A percentile compares a stretch with the other conserved stretches of the same genome.
Conservation (phyloP, 176 grass and related monocot genomes). For the Oryza nivara region DNA sequence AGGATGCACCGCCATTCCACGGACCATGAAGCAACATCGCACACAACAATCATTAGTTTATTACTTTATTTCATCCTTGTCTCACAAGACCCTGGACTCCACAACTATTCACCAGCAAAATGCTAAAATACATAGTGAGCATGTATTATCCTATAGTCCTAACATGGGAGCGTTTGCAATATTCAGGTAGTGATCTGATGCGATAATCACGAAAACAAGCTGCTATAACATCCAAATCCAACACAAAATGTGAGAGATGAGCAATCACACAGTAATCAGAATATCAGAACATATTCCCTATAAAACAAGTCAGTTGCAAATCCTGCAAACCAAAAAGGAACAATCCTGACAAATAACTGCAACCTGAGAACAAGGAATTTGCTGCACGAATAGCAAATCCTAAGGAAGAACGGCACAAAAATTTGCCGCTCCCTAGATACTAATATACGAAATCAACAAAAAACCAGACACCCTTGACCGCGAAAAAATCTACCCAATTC, state of each 20-base stretch:
- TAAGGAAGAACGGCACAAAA: neutral
- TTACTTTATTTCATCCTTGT: slow-evolving; percentile 25
- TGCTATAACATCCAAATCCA: neutral
- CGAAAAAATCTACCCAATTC: neutral
- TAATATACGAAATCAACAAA: too few species aligned
- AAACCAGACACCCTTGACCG: neutral
- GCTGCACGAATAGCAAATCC: neutral
- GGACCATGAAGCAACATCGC: neutral
- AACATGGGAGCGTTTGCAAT: neutral
- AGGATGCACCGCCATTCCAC: too few species aligned
- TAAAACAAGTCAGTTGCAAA: slow-evolving; percentile 17
- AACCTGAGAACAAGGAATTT: neutral
- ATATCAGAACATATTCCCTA: slow-evolving; percentile 3
- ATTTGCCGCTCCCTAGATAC: neutral
- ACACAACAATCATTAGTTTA: neutral
- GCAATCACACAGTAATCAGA: neutral
- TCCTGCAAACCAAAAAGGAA: slow-evolving; percentile 20
- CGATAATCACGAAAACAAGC: neutral
- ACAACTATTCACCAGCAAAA: slow-evolving; percentile 24
- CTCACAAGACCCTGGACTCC: neutral
- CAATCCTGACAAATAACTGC: neutral
- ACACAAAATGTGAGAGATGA: neutral
- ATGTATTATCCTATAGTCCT: neutral
- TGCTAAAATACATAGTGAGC: neutral
- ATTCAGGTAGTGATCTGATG: neutral